These are phyloP conservation scores for Hemileia vastatrix DNA, from an alignment of 1,284 basidiomycete species.

Conservation along the genomic window DNA sequence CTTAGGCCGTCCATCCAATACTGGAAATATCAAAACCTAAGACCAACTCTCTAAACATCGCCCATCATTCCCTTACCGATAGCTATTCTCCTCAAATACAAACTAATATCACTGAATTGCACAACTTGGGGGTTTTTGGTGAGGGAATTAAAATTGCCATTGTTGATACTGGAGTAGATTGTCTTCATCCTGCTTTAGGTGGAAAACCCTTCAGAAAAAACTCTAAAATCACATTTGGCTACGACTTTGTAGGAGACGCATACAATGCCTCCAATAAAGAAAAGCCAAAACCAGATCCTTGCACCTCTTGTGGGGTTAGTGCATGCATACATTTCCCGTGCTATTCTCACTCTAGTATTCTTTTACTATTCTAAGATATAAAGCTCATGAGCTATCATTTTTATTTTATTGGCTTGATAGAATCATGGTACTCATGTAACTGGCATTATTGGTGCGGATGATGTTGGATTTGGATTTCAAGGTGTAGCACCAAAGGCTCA, in stretches of 20 bases:
- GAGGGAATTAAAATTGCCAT: slow-evolving; percentile 16
- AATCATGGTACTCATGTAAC: slow-evolving; percentile 17
- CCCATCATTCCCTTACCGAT: too few species aligned
- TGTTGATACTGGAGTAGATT: slow-evolving; percentile 50
- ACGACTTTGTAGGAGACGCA: slow-evolving; percentile 48
- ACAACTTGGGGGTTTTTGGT: slow-evolving; percentile 13
- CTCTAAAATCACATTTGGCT: slow-evolving; percentile 55
- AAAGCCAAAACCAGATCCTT: slow-evolving; percentile 1
- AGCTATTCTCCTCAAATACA: slow-evolving; percentile 48
- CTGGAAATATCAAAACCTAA: too few species aligned
- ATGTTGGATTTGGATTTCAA: slow-evolving; percentile 9
- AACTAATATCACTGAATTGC: slow-evolving; percentile 50
- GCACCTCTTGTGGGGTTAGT: slow-evolving; percentile 13
- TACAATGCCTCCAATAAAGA: slow-evolving; percentile 5
- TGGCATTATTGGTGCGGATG: slow-evolving; percentile 10
- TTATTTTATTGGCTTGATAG: neutral
- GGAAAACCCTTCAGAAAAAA: slow-evolving; percentile 56
- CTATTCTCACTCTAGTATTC: too few species aligned
- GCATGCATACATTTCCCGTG: neutral
- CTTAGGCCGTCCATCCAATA: too few species aligned
- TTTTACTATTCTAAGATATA: neutral
- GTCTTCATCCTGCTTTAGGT: slow-evolving; percentile 57
- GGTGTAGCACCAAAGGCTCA: slow-evolving; percentile 19
- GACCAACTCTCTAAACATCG: too few species aligned
- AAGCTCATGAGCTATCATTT: neutral